Evolutionary conservation across 305 asterid species (phyloP).

Genomic region (Solanum hybrid): DNA sequence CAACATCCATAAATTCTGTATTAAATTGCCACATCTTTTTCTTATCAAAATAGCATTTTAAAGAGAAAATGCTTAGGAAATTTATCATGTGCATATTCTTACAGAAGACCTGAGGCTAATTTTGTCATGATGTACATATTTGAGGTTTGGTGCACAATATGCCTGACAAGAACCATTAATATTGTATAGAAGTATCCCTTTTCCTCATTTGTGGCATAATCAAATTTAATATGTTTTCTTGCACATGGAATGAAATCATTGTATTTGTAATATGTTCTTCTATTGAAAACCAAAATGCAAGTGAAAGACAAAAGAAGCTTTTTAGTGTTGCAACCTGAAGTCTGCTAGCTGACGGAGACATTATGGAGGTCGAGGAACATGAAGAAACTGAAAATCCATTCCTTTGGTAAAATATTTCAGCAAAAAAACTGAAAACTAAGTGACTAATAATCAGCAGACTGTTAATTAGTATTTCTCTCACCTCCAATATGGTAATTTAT

Average conservation of each 20-base stretch:
- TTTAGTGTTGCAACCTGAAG: background rate
- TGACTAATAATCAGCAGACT: too few relatives aligned
- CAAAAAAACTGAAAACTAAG: too few relatives aligned
- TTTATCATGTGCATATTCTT: background rate
- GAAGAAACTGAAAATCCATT: background rate
- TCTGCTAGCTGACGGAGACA: background rate
- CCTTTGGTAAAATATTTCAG: too few relatives aligned
- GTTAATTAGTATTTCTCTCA: too few relatives aligned
- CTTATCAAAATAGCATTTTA: background rate
- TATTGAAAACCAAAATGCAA: background rate
- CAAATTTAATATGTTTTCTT: background rate
- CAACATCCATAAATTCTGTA: background rate
- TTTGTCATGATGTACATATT: background rate
- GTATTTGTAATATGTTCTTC: background rate
- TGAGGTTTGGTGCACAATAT: background rate
- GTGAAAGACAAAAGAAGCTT: background rate
- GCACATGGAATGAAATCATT: background rate
- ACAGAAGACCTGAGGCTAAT: background rate
- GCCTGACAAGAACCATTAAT: background rate
- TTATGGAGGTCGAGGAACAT: background rate
- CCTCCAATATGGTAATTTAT: too few relatives aligned
- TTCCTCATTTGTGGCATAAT: background rate
- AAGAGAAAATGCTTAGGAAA: background rate
- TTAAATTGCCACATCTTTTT: background rate
- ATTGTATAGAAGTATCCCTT: background rate